Base-by-base conservation (phyloP, 768 basidiomycete species). In the Cyathus striatus region DNA sequence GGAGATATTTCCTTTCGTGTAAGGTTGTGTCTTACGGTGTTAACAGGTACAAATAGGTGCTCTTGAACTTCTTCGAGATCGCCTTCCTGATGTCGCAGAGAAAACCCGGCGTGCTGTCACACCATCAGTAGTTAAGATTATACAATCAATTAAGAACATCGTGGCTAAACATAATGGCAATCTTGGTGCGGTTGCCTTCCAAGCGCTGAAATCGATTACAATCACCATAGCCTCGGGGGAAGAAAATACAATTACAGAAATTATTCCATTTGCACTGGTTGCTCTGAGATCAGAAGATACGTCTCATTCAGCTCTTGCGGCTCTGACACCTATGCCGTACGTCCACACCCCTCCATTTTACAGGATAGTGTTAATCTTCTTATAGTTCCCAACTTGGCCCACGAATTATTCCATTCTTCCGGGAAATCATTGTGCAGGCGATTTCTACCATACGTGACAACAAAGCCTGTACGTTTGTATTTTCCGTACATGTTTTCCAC, bases 391-490 rank as follows among this genome's bases (percentile, higher is more conserved):
- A 83, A 36, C 75, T 97, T 17, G 91, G 90, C 0, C 90, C 94
- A 9, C 83, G 95, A 0, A 72, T 92, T 39, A 91, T 99, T 39
- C 91, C 95, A 4, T 75, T 80, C 62, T 84, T 96, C 64, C 79
- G 79, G 41, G 73, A 79, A 12, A 76, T 94, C 36, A 74, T 87
- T 13, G 62, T 78, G 4, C 71, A 81, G 41, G 78, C 78, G 45
- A 64, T 81, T 24, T 43, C 59, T 17, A 57, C 79, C 22, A 63
- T 83, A 36, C 71, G 66, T 16, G 69, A 75, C 32, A 58, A 56
- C 20, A 54, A 67, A 23, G 58, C 57, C 49, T 54, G 78, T 73
- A 48, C 30, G 53, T 49, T 42, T 13, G 23, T 21, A 18, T 22
- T 2, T 37, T 21, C 9, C 24, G 17, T 17, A 14, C 30, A 9